Base-by-base conservation (phyloP, 108 stramenopile species). In the Cyclotella kingstonii region DNA sequence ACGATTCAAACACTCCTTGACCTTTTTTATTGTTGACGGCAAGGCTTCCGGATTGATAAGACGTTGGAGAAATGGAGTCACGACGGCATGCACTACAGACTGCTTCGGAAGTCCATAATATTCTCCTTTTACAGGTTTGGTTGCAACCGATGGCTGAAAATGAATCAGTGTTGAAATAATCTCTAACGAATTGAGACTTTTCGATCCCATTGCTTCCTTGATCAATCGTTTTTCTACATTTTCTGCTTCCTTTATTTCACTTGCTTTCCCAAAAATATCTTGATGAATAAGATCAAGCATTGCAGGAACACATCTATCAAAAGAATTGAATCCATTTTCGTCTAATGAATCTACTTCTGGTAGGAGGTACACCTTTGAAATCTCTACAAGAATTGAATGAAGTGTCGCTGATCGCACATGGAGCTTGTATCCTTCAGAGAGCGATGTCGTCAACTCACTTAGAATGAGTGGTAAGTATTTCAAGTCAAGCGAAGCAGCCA, bases 361-460 rank as follows among this genome's bases (percentile, higher is more conserved):
- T 26, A 56, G 66, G 5, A 68, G 51, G 67, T 83, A 74, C 4
- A 59, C 31, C 23, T 63, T 70, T 25, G 80, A 63, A 51, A 90
- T 53, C 26, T 89, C 79, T 19, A 90, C 84, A 21, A 90, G 63
- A 58, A 94, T 84, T 1, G 88, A 78, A 61, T 93, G 91, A 23
- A 91, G 49, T 17, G 90, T 82, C 11, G 95, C 90, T 30, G 82
- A 70, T 60, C 91, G 76, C 10, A 93, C 91, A 62, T 93, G 90
- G 25, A 94, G 85, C 61, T 93, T 87, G 69, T 96, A 98, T 23
- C 98, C 98, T 41, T 93, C 88, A 25, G 66, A 80, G 36, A 98
- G 83, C 5, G 88, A 75, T 18, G 87, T 54, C 2, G 88, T 76
- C 25, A 98, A 55, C 63, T 95, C 90, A 48, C 83, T 76, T 12